Conservation (phyloP, 2,329 filamentous ascomycete species). For the Aspergillus flavus region DNA sequence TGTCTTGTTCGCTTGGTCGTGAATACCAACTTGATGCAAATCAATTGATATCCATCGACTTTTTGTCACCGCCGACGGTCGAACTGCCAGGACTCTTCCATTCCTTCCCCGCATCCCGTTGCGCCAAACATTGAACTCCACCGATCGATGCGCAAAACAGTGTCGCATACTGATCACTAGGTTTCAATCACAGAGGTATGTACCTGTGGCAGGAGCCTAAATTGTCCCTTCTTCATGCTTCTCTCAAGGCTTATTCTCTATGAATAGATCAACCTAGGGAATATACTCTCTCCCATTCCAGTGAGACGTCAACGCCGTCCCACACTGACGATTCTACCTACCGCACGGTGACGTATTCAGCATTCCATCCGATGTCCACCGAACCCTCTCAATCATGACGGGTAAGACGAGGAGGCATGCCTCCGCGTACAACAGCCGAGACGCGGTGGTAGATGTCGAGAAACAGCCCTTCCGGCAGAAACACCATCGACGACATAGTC, state of each 20-base stretch:
- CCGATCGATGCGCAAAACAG: neutral
- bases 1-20: neutral
- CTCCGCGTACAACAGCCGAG: conserved; percentile 26
- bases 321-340: conserved; percentile 8
- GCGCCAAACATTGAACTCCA: neutral
- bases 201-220: neutral
- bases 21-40: neutral
- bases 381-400: conserved; percentile 29
- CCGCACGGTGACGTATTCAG: conserved; percentile 8
- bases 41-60: neutral
- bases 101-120: neutral
- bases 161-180: neutral
- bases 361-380: conserved; percentile 26
- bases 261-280: neutral
- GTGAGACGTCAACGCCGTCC: conserved; percentile 10
- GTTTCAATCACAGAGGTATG: neutral
- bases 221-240: neutral
- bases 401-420: conserved; percentile 35
- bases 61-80: neutral
- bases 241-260: neutral
- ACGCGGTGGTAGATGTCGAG: conserved; percentile 36
- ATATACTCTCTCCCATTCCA: neutral
- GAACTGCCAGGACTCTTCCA: neutral
- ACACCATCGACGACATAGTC: conserved; percentile 25
- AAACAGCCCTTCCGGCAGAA: conserved; percentile 31